Base-by-base conservation (phyloP, 2,329 filamentous ascomycete genomes). In the Verticillium nonalfalfae region DNA sequence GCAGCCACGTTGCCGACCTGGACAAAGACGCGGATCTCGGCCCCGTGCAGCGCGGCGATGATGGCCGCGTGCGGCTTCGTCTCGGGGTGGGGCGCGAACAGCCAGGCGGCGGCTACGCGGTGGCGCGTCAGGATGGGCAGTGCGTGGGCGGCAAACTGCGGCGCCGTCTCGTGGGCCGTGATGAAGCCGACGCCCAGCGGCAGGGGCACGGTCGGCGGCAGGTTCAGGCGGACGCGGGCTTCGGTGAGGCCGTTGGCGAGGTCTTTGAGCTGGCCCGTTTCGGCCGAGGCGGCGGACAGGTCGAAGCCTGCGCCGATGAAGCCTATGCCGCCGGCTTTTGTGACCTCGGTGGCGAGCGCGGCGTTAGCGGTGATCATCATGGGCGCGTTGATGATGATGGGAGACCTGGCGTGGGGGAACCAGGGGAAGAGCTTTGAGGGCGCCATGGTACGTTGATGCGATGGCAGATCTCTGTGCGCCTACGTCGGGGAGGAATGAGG, bases 181-280 rank as follows among this genome's bases (percentile, higher is more conserved):
- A 90, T 79, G 72, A 90, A 86, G 60, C 87, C 88, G 3, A 89
- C 76, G 62, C 82, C 85, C 40, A 90, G 73, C 40, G 82, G 82
- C 0, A 85, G 70, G 2, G 72, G 64, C 2, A 60, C 64, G 31
- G 54, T 56, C 5, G 58, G 34, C n/a, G 61, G 61, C 18, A 66
- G 61, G 26, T 67, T 66, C 15, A 75, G 68, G 33, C 72, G 71
- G 13, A 62, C 33, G 7, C 69, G 67, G 60, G 67, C 67, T 45
- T 74, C 68, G 38, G 64, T 58, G 21, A 78, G 69, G 58, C 75
- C 70, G 50, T 65, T 65, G 33, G 72, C 66, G 38, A 78, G 73
- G 38, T 69, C 68, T 34, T 61, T 64, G 40, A 78, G 66, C 33
- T 76, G 68, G 2, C 69, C 54, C 45, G 21, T 52, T 31, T 52